Evolutionary conservation across 306 rosid species (phyloP).

Genomic region (Medicago ruthenica): DNA sequence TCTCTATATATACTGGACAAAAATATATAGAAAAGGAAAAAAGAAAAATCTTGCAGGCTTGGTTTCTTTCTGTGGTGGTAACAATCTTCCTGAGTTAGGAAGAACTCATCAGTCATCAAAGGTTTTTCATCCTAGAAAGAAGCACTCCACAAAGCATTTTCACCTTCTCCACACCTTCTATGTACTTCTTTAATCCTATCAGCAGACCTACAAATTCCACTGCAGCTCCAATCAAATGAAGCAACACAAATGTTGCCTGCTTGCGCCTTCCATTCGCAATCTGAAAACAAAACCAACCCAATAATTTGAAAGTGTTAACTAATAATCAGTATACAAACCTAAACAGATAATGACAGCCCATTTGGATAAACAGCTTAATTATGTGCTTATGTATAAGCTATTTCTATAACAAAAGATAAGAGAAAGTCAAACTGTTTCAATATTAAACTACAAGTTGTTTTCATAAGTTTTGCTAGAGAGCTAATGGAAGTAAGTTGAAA

Average conservation of each 20-base stretch:
- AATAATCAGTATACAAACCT: not conserved
- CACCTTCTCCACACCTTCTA: slow-evolving; percentile 94
- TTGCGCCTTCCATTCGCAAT: slow-evolving; percentile 99
- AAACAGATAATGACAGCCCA: too few species aligned
- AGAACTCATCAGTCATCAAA: slow-evolving; percentile 44
- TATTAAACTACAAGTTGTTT: not conserved
- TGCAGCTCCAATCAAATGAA: slow-evolving; percentile 96
- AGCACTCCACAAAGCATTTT: slow-evolving; percentile 88
- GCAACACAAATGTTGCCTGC: slow-evolving; percentile 99
- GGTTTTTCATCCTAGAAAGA: slow-evolving; percentile 57
- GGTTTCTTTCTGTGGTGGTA: slow-evolving; percentile 33
- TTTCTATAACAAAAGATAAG: not conserved
- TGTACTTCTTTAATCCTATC: slow-evolving; percentile 97
- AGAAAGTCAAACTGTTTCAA: not conserved
- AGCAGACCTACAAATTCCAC: slow-evolving; percentile 95
- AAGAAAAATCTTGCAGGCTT: slow-evolving; percentile 43
- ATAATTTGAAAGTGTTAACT: slow-evolving; percentile 18
- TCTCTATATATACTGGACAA: slow-evolving; percentile 51
- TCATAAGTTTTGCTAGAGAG: not conserved
- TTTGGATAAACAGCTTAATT: not conserved
- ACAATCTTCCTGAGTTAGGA: slow-evolving; percentile 75
- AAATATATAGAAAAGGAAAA: slow-evolving; percentile 33
- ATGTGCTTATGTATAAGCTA: not conserved
- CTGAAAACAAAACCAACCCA: slow-evolving; percentile 57
- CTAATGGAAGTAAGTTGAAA: not conserved